Evolutionary conservation across 1,284 basidiomycete genomes (phyloP).

Genomic region (Austroboletus rostrupii): DNA sequence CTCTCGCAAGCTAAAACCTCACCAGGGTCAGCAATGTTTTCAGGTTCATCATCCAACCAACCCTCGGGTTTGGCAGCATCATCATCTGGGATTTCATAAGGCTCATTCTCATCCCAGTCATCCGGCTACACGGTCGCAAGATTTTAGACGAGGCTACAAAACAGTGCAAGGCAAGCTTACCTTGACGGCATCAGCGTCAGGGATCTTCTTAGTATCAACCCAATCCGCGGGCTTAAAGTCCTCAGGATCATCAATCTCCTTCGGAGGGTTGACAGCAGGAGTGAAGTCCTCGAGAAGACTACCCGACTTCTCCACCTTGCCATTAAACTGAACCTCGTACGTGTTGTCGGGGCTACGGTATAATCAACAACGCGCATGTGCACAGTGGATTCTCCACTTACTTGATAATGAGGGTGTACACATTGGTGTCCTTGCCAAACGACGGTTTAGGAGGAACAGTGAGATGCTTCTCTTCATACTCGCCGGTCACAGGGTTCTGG

Average conservation of each 20-base stretch:
- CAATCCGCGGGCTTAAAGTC: conserved; percentile 91
- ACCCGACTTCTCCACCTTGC: conserved; percentile 77
- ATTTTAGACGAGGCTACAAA: not conserved
- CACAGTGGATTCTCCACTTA: conserved; percentile 38
- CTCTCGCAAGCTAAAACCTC: conserved; percentile 15
- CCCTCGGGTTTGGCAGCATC: conserved; percentile 89
- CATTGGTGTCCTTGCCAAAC: conserved; percentile 85
- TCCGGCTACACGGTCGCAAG: conserved; percentile 52
- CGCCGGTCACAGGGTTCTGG: conserved; percentile 87
- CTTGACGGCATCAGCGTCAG: conserved; percentile 84
- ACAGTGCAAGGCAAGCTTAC: conserved; percentile 32
- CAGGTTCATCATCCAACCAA: conserved; percentile 91
- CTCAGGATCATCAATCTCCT: conserved; percentile 90
- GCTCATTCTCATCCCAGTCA: conserved; percentile 96
- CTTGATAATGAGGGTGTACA: conserved; percentile 92
- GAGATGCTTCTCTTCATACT: conserved; percentile 97
- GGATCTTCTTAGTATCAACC: conserved; percentile 87
- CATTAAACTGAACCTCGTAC: conserved; percentile 91
- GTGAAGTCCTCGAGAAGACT: conserved; percentile 91
- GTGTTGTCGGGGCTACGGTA: conserved; percentile 83
- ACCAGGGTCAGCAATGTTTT: conserved; percentile 84
- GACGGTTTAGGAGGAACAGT: conserved; percentile 77
- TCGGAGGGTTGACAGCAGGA: conserved; percentile 90
- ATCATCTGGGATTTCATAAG: conserved; percentile 85
- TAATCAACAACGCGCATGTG: not conserved